Conservation (phyloP, 1,284 basidiomycete species). For the Cryptococcus jaspeensis region DNA sequence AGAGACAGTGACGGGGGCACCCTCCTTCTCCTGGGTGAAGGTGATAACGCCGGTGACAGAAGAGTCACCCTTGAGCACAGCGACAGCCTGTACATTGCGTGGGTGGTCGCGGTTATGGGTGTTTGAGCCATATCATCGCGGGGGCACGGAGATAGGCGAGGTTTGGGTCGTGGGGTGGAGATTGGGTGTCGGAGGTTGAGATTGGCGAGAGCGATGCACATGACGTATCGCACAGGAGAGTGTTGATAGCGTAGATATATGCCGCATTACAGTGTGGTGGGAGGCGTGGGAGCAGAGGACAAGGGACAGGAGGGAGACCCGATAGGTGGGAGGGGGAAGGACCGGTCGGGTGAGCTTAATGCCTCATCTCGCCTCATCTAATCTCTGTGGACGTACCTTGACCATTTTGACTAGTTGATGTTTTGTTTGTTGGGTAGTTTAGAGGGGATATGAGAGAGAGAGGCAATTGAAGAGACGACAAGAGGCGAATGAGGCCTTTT, state of each 20-base stretch:
- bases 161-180: not conserved
- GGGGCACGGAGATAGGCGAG: not conserved
- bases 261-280: too few species aligned
- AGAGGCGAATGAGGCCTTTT: too few species aligned
- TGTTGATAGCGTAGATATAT: too few species aligned
- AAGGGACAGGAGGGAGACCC: conserved; percentile 6
- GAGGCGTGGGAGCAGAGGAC: not conserved
- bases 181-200: not conserved
- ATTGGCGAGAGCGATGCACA: not conserved
- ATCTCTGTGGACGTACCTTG: conserved; percentile 36
- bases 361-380: too few species aligned
- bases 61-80: conserved; percentile 63
- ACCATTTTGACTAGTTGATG: conserved; percentile 38
- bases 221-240: too few species aligned
- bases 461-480: too few species aligned
- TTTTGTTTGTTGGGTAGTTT: too few species aligned
- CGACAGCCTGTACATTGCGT: conserved; percentile 59
- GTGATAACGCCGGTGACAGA: conserved; percentile 63
- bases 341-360: too few species aligned
- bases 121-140: too few species aligned
- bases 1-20: conserved; percentile 61
- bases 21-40: conserved; percentile 61
- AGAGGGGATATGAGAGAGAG: too few species aligned
- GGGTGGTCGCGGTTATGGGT: too few species aligned
- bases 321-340: conserved; percentile 10